A percentile compares a stretch with the other conserved stretches of the same genome.
phyloP scores from a whole-genome alignment of 2,329 filamentous ascomycete species.

The Colletotrichum brevisporum region DNA sequence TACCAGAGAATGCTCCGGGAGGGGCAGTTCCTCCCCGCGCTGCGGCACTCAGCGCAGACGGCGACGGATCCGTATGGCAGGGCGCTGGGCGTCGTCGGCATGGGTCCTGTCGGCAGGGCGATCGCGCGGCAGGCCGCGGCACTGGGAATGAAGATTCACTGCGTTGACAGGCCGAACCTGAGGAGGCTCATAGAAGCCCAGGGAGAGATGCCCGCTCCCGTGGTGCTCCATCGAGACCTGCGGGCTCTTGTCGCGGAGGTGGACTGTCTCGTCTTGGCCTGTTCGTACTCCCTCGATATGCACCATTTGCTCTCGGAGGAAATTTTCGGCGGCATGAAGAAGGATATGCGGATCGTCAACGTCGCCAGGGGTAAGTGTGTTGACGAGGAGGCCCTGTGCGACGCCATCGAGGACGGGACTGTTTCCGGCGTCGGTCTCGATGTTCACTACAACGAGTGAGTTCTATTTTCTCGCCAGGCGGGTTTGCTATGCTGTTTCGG shows the following conservation, averaged over 20 bases:
- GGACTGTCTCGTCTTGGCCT: conserved; percentile 37
- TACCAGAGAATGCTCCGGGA: conserved; percentile 23
- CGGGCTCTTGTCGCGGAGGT: neutral
- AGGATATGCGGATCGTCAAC: conserved; percentile 42
- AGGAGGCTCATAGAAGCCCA: neutral
- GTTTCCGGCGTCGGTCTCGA: conserved; percentile 41
- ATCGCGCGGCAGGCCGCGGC: conserved; percentile 11
- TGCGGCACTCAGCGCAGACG: neutral
- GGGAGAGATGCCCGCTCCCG: rapidly evolving
- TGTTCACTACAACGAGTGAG: conserved; percentile 42
- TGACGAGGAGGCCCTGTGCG: conserved; percentile 42
- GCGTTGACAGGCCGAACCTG: conserved; percentile 20
- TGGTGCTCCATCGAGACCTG: neutral
- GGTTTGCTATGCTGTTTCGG: no score
- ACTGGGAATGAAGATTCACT: conserved; percentile 24
- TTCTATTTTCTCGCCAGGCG: no score
- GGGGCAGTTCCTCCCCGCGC: neutral
- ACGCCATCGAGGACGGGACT: conserved; percentile 38
- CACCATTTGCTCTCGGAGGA: conserved; percentile 39
- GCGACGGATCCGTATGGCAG: conserved; percentile 17
- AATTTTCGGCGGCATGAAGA: conserved; percentile 34
- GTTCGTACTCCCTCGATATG: conserved; percentile 41
- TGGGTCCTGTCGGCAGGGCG: conserved; percentile 22
- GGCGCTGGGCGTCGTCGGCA: conserved; percentile 17
- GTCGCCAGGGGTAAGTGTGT: conserved; percentile 43